A percentile compares a stretch with the other conserved stretches of the same genome.
Conservation (phyloP, 176 grass and related monocot species). For the Stipa capillata region DNA sequence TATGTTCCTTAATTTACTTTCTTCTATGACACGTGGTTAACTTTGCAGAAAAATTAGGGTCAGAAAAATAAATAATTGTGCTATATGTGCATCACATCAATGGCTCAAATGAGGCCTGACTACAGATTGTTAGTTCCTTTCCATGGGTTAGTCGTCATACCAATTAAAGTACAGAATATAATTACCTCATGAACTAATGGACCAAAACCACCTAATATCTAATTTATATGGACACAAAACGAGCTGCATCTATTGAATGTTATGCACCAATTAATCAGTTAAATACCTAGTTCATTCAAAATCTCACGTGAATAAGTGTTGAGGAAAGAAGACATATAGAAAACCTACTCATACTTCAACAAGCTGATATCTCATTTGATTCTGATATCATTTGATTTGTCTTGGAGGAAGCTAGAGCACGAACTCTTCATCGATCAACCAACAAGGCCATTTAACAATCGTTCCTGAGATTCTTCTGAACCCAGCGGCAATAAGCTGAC, state of each 20-base stretch:
- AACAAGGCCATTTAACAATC: not conserved
- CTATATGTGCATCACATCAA: not conserved
- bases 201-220: not conserved
- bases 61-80: not conserved
- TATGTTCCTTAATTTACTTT: not conserved
- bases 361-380: not conserved
- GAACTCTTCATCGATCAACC: not conserved
- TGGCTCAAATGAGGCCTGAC: not conserved
- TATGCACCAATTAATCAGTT: not conserved
- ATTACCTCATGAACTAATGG: not conserved
- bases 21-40: not conserved
- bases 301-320: no score
- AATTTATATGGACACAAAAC: not conserved
- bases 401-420: not conserved
- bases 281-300: not conserved
- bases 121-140: not conserved
- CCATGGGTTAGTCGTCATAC: not conserved
- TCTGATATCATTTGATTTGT: not conserved
- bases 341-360: not conserved
- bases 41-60: not conserved
- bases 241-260: not conserved
- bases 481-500: not conserved
- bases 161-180: not conserved
- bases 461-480: not conserved
- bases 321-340: not conserved